A percentile compares a stretch with the other conserved stretches of the same genome.
Evolutionary conservation across 768 basidiomycete species (phyloP).

Genomic region (Floccularia luteovirens): DNA sequence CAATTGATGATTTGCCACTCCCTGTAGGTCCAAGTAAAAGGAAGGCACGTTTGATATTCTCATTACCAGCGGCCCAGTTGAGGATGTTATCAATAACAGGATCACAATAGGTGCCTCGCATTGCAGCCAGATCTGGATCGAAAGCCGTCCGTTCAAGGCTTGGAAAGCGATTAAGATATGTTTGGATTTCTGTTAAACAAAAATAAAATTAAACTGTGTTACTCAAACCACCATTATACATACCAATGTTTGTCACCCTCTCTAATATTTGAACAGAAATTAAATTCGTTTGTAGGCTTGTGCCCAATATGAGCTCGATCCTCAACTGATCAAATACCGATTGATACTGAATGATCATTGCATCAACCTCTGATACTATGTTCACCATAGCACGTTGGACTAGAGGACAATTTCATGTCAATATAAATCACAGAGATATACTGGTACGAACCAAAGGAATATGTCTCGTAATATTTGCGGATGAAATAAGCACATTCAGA

Average conservation of each 20-base stretch:
- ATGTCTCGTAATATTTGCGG: not conserved
- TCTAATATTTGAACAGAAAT: conserved; percentile 4
- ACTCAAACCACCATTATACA: not conserved
- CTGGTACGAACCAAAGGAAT: conserved; percentile 2
- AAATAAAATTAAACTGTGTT: not conserved
- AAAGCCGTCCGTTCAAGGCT: conserved; percentile 3
- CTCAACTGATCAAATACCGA: conserved; percentile 1
- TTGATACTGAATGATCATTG: conserved; percentile 1
- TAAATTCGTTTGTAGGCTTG: conserved; percentile 1
- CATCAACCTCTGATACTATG: conserved; percentile 1
- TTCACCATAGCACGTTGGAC: not conserved
- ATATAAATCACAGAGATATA: not conserved
- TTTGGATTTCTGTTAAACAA: not conserved
- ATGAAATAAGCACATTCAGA: conserved; percentile 6
- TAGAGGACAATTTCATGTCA: not conserved
- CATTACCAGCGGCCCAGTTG: conserved; percentile 9
- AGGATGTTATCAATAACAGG: conserved; percentile 11
- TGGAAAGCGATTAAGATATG: conserved; percentile 2
- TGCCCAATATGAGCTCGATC: conserved; percentile 4
- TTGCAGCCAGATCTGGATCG: conserved; percentile 4
- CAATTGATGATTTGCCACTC: conserved; percentile 23
- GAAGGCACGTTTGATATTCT: conserved; percentile 11
- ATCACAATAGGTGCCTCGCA: conserved; percentile 7
- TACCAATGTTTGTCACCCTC: conserved; percentile 3
- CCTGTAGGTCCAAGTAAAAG: conserved; percentile 17